Evolutionary conservation across 108 stramenopile species (phyloP).

Genomic region (Cyclostephanos invisitatus): DNA sequence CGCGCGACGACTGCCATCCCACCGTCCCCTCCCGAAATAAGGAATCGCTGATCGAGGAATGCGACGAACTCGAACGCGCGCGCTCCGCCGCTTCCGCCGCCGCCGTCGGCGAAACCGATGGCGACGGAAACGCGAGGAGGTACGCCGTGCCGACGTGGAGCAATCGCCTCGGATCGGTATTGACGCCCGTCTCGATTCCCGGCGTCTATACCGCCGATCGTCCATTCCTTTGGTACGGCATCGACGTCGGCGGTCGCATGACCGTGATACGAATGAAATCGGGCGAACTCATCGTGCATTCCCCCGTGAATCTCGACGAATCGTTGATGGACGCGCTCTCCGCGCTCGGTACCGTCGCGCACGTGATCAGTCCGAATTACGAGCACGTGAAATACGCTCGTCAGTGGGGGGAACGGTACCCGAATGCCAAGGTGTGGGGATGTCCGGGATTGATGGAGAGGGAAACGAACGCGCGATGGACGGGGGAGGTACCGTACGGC

Average conservation of each 20-base stretch:
- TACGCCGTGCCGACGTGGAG: conserved; percentile 54
- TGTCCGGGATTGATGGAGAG: conserved; percentile 74
- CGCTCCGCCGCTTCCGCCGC: no score
- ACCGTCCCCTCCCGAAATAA: no score
- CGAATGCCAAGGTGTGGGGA: conserved; percentile 76
- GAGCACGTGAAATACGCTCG: conserved; percentile 83
- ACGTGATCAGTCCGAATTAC: conserved; percentile 84
- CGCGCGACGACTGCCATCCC: no score
- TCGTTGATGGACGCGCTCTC: conserved; percentile 53
- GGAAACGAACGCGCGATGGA: conserved; percentile 59
- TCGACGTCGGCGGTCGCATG: conserved; percentile 87
- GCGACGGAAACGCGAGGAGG: not conserved
- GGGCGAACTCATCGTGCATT: conserved; percentile 68
- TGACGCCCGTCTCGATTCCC: conserved; percentile 65
- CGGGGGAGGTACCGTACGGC: conserved; percentile 64
- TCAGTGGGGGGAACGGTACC: conserved; percentile 65
- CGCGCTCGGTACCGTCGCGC: conserved; percentile 65
- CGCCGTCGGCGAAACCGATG: no score
- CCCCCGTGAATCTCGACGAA: conserved; percentile 65
- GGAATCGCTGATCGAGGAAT: no score
- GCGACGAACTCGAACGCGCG: no score
- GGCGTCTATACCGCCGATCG: conserved; percentile 79
- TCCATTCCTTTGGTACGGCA: conserved; percentile 83
- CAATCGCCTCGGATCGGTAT: conserved; percentile 59
- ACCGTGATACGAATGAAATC: conserved; percentile 59